Percentiles rank a stretch among this genome's conserved stretches.
Conservation (phyloP, 2,329 filamentous ascomycete genomes). For the Lecanosticta acicola region DNA sequence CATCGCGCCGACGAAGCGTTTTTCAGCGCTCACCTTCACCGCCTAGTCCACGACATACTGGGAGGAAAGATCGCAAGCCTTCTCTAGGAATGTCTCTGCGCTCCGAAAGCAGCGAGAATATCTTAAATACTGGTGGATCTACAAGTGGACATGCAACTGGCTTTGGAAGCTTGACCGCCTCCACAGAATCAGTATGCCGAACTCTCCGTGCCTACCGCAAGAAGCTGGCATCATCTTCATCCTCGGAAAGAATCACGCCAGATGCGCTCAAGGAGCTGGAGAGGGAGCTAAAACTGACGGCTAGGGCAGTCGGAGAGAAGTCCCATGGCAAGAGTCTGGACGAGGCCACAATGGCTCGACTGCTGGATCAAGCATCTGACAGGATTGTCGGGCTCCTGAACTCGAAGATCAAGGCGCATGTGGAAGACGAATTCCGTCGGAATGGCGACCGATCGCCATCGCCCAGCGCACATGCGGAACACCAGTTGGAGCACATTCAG, state of each 20-base stretch:
- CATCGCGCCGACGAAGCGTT: constrained; percentile 22
- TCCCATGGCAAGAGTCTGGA: constrained; percentile 37
- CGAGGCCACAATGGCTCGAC: constrained; percentile 44
- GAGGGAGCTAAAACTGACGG: constrained; percentile 49
- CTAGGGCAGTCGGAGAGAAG: constrained; percentile 40
- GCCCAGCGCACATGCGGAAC: constrained; percentile 5
- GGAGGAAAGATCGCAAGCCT: constrained; percentile 34
- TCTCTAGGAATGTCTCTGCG: constrained; percentile 49
- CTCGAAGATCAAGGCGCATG: constrained; percentile 54
- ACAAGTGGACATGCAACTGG: constrained; percentile 32
- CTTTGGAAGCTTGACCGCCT: constrained; percentile 45
- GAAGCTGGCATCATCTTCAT: constrained; percentile 44
- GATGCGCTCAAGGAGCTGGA: constrained; percentile 52
- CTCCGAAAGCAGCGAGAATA: constrained; percentile 38
- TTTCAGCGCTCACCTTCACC: constrained; percentile 40
- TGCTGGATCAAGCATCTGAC: constrained; percentile 72
- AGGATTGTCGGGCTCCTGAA: constrained; percentile 65
- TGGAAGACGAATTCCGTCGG: constrained; percentile 30
- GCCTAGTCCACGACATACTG: constrained; percentile 26
- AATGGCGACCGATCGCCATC: constrained; percentile 6
- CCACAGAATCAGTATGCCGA: constrained; percentile 54
- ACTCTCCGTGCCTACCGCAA: constrained; percentile 55
- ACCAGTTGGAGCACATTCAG: constrained; percentile 4
- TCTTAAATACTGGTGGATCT: constrained; percentile 19
- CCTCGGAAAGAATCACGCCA: constrained; percentile 40